Conservation (phyloP, 2,329 filamentous ascomycete species). For the Paraphoma chrysanthemicola region DNA sequence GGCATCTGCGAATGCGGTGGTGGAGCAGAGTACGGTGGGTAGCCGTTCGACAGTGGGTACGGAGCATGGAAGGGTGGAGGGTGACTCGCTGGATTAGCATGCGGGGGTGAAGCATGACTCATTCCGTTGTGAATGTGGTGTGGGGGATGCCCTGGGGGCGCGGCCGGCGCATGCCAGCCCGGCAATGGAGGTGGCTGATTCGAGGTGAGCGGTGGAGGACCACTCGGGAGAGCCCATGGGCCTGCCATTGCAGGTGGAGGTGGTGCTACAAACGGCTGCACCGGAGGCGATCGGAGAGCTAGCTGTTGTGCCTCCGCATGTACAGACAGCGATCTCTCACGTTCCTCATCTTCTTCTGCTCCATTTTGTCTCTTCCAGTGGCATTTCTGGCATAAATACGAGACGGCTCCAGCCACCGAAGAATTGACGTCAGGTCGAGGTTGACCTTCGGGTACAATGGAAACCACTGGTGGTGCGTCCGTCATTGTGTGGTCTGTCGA, state of each 20-base stretch:
- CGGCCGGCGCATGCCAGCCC: conserved; percentile 38
- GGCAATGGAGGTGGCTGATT: conserved; percentile 39
- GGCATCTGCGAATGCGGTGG: conserved; percentile 39
- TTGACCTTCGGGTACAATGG: conserved; percentile 17
- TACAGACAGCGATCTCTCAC: conserved; percentile 36
- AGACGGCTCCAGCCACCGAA: conserved; percentile 10
- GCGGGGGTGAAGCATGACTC: conserved; percentile 30
- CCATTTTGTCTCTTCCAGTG: conserved; percentile 54
- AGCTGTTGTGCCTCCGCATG: conserved; percentile 43
- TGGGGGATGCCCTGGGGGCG: conserved; percentile 31
- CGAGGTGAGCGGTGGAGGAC: conserved; percentile 19
- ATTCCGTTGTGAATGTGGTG: conserved; percentile 42
- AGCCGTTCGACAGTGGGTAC: conserved; percentile 44
- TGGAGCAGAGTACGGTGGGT: conserved; percentile 39
- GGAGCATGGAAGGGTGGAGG: conserved; percentile 41
- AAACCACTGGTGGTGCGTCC: conserved; percentile 34
- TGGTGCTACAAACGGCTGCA: conserved; percentile 32
- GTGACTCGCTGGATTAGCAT: conserved; percentile 31
- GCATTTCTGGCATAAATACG: conserved; percentile 58
- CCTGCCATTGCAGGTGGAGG: conserved; percentile 25
- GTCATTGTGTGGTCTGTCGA: conserved; percentile 36
- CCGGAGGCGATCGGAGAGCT: conserved; percentile 40
- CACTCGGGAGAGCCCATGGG: conserved; percentile 30
- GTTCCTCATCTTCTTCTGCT: conserved; percentile 37
- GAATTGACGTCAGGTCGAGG: conserved; percentile 34